phyloP scores from a whole-genome alignment of 2,329 filamentous ascomycete species.

The Phyllosticta citriasiana region DNA sequence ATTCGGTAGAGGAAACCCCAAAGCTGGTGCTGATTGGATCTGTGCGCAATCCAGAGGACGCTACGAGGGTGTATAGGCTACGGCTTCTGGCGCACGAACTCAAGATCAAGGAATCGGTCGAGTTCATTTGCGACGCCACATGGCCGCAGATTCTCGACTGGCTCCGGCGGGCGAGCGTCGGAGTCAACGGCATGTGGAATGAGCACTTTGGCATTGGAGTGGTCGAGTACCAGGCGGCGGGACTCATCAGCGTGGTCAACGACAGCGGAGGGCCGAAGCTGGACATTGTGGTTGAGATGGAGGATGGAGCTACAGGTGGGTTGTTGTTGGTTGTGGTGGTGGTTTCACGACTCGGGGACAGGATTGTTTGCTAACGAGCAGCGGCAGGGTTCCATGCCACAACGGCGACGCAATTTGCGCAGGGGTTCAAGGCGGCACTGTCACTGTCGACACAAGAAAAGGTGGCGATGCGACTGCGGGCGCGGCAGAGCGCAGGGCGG shows the following conservation, averaged over 20 bases:
- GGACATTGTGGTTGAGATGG: constrained; percentile 78
- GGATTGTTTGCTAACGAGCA: neutral
- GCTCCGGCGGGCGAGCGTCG: constrained; percentile 66
- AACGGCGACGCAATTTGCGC: constrained; percentile 67
- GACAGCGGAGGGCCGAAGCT: constrained; percentile 85
- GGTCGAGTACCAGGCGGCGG: constrained; percentile 94
- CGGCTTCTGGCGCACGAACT: constrained; percentile 80
- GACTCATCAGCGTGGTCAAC: constrained; percentile 86
- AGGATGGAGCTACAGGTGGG: constrained; percentile 66
- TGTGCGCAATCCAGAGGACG: constrained; percentile 75
- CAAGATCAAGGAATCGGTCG: constrained; percentile 60
- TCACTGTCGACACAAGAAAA: constrained; percentile 54
- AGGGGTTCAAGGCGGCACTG: constrained; percentile 68
- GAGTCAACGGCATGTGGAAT: constrained; percentile 99
- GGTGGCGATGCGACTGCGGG: constrained; percentile 63
- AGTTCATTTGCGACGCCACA: constrained; percentile 81
- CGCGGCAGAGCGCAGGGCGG: constrained; percentile 65
- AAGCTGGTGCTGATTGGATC: constrained; percentile 80
- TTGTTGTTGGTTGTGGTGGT: constrained; percentile 14
- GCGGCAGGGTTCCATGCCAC: constrained; percentile 70
- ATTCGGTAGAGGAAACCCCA: constrained; percentile 42
- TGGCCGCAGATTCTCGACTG: constrained; percentile 81
- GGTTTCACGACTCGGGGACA: neutral
- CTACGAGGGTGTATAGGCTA: constrained; percentile 77
- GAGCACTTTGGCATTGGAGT: constrained; percentile 98